Evolutionary conservation across 2,329 filamentous ascomycete genomes (phyloP).

Genomic region (Neurospora crassa): DNA sequence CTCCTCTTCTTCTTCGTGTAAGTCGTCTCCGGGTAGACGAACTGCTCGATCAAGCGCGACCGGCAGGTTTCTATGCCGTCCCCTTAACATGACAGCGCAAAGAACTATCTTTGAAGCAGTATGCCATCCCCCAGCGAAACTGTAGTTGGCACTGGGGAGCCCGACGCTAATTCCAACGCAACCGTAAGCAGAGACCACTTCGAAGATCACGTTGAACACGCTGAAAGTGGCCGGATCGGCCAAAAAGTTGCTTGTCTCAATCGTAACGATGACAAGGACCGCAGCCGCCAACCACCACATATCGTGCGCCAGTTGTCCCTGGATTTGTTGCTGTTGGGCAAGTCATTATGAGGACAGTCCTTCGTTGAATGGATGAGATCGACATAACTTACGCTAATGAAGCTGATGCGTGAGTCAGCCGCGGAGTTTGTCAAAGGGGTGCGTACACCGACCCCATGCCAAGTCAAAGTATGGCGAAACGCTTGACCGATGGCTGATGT

Average conservation of each 20-base stretch:
- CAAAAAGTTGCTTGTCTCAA: slow-evolving; percentile 45
- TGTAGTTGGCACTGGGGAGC: slow-evolving; percentile 40
- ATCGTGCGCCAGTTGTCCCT: slow-evolving; percentile 53
- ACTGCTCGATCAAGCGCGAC: slow-evolving; percentile 47
- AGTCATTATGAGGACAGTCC: neutral
- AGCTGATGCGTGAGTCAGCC: slow-evolving; percentile 34
- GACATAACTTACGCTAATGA: slow-evolving; percentile 28
- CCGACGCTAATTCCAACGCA: slow-evolving; percentile 50
- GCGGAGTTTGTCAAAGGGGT: slow-evolving; percentile 12
- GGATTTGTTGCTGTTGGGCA: slow-evolving; percentile 35
- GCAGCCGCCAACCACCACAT: slow-evolving; percentile 55
- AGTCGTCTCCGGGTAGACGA: slow-evolving; percentile 27
- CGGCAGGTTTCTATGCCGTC: slow-evolving; percentile 43
- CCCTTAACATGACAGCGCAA: slow-evolving; percentile 45
- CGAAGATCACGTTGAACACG: slow-evolving; percentile 49
- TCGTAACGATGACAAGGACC: slow-evolving; percentile 48
- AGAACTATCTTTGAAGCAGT: slow-evolving; percentile 46
- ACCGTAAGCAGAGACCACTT: slow-evolving; percentile 47
- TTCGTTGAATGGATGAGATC: neutral
- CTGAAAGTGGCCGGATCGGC: slow-evolving; percentile 42
- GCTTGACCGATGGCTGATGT: slow-evolving; percentile 24
- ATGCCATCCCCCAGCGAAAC: slow-evolving; percentile 46
- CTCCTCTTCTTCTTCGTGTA: slow-evolving; percentile 29
- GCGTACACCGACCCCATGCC: slow-evolving; percentile 34
- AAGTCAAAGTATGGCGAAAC: slow-evolving; percentile 30